Percentiles rank a stretch among this genome's conserved stretches.
These are phyloP conservation scores for Yamadazyma friedrichii DNA, from an alignment of 1,139 yeast species.

Conservation along the genomic window DNA sequence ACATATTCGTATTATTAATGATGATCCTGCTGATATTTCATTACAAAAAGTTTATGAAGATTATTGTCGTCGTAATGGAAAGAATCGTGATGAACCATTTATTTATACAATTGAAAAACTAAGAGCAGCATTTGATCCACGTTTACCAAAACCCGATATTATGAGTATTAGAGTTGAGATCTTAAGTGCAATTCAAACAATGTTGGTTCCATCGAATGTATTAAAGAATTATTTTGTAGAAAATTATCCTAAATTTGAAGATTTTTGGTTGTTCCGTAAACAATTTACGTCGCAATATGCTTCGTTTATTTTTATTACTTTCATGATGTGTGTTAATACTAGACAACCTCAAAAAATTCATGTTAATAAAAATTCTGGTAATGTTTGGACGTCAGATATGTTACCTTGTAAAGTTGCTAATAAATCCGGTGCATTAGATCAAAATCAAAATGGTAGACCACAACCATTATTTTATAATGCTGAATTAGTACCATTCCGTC, in stretches of 20 bases:
- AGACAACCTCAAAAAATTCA: slow-evolving; percentile 94
- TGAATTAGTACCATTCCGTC: slow-evolving; percentile 95
- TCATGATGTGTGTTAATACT: slow-evolving; percentile 90
- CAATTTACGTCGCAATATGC: slow-evolving; percentile 96
- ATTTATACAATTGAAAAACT: slow-evolving; percentile 83
- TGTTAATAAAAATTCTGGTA: slow-evolving; percentile 79
- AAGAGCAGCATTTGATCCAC: slow-evolving; percentile 90
- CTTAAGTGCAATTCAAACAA: slow-evolving; percentile 81
- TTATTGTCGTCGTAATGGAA: slow-evolving; percentile 70
- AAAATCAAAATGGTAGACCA: slow-evolving; percentile 53
- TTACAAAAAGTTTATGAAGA: slow-evolving; percentile 89
- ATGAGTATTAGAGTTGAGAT: slow-evolving; percentile 89
- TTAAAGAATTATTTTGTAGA: slow-evolving; percentile 65
- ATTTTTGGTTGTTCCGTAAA: slow-evolving; percentile 95
- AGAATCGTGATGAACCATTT: slow-evolving; percentile 86
- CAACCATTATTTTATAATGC: slow-evolving; percentile 90
- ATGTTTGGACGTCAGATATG: slow-evolving; percentile 94
- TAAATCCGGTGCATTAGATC: slow-evolving; percentile 58
- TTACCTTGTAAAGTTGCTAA: slow-evolving; percentile 79
- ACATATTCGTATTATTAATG: slow-evolving; percentile 88
- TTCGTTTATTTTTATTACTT: slow-evolving; percentile 89
- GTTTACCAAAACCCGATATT: slow-evolving; percentile 89
- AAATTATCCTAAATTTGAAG: slow-evolving; percentile 77
- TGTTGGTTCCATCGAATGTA: slow-evolving; percentile 83
- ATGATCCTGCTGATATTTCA: slow-evolving; percentile 73